Evolutionary conservation across 345 rosid species (phyloP).

Genomic region (Physaria fendleri): DNA sequence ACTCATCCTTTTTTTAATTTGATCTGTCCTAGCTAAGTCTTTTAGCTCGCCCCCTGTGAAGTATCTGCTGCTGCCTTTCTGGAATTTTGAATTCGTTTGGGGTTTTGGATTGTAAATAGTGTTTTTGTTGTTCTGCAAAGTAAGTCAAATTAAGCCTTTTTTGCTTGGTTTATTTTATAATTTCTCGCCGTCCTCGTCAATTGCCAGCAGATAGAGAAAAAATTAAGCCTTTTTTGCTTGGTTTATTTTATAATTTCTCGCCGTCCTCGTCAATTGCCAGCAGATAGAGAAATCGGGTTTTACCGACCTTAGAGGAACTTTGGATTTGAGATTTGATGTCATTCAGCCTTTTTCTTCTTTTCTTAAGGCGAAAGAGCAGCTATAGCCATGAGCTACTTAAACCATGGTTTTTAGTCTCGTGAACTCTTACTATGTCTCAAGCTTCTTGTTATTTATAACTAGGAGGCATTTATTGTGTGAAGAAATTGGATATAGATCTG

Average conservation of each 20-base stretch:
- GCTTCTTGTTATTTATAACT: neutral
- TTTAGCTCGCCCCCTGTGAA: neutral
- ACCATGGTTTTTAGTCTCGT: neutral
- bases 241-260: neutral
- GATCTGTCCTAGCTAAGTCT: neutral
- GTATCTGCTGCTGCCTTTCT: neutral
- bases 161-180: neutral
- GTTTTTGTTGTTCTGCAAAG: too few species aligned
- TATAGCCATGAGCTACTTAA: neutral
- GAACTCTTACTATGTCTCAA: neutral
- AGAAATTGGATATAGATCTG: constrained; percentile 7
- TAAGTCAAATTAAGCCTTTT: too few species aligned
- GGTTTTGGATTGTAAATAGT: constrained; percentile 5
- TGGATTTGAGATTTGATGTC: neutral
- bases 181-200: neutral
- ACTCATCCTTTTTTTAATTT: neutral
- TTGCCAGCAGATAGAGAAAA: neutral
- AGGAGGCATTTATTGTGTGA: neutral
- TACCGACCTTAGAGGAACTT: neutral
- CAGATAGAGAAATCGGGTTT: neutral
- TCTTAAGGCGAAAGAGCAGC: neutral
- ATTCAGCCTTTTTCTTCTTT: neutral
- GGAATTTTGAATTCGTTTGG: neutral
- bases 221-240: too few species aligned
- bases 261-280: neutral